Conservation (phyloP, 345 rosid species). For the Acer campestre region DNA sequence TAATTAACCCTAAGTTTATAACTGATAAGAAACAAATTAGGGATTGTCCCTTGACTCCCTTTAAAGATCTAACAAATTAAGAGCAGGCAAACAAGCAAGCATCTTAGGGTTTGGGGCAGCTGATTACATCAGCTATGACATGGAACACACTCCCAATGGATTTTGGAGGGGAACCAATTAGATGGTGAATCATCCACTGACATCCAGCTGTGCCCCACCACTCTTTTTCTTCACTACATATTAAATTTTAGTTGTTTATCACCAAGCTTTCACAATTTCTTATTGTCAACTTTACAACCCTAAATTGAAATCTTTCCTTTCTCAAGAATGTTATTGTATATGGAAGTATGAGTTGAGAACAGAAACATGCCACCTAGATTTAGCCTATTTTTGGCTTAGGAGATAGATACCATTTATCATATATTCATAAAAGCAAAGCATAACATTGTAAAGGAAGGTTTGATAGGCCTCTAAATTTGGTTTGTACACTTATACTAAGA, state of each 20-base stretch:
- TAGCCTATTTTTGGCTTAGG: background rate
- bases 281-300: too few species aligned
- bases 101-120: background rate
- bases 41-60: background rate
- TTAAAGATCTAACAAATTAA: background rate
- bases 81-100: background rate
- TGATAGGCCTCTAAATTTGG: background rate
- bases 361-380: background rate
- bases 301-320: background rate
- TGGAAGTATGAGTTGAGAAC: background rate
- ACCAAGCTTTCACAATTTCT: too few species aligned
- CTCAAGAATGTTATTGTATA: background rate
- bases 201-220: slow-evolving; percentile 19
- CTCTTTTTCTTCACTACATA: background rate
- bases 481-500: too few species aligned
- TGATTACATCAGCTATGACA: slow-evolving; percentile 31
- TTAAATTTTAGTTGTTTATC: background rate
- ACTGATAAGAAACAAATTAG: too few species aligned
- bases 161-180: slow-evolving; percentile 1
- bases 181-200: slow-evolving; percentile 21
- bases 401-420: background rate
- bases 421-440: background rate
- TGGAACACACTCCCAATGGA: slow-evolving; percentile 20
- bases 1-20: too few species aligned
- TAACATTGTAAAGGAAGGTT: background rate